Conservation (phyloP, 768 basidiomycete species). For the Thelephora aurantiotincta region DNA sequence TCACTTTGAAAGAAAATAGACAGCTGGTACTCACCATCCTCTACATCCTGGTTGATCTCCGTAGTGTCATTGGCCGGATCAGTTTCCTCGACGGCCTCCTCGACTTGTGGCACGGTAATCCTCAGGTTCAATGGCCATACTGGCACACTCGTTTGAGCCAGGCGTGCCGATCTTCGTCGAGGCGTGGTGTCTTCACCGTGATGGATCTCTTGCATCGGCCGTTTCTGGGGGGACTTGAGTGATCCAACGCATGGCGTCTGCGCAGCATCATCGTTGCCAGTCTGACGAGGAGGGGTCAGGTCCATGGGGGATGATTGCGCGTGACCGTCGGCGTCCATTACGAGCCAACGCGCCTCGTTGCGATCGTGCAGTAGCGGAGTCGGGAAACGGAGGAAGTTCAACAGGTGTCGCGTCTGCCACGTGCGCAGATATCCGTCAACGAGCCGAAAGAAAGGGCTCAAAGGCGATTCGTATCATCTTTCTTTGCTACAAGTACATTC, state of each 20-base stretch:
- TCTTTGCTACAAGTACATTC: neutral
- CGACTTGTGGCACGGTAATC: slow-evolving; percentile 1
- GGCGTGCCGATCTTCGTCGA: slow-evolving; percentile 36
- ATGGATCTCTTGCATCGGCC: slow-evolving; percentile 19
- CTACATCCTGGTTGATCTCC: slow-evolving; percentile 15
- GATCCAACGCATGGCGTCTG: slow-evolving; percentile 37
- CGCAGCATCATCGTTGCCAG: slow-evolving; percentile 25
- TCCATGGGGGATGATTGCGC: slow-evolving; percentile 11
- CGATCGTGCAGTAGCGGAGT: neutral
- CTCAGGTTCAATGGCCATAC: slow-evolving; percentile 8
- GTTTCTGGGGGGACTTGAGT: slow-evolving; percentile 38
- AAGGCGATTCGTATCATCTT: neutral
- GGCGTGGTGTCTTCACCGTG: slow-evolving; percentile 18
- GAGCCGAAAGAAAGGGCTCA: neutral
- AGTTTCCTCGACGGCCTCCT: slow-evolving; percentile 13
- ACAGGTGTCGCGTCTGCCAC: neutral
- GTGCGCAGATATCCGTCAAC: neutral
- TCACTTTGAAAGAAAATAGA: neutral
- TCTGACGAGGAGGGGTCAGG: slow-evolving; percentile 19
- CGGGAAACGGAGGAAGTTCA: neutral
- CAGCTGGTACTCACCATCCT: slow-evolving; percentile 17
- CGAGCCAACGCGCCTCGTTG: neutral
- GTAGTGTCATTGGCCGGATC: slow-evolving; percentile 13
- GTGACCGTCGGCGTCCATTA: neutral
- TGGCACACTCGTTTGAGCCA: slow-evolving; percentile 25